Conservation (phyloP, 768 basidiomycete species). For the Terana coerulea region DNA sequence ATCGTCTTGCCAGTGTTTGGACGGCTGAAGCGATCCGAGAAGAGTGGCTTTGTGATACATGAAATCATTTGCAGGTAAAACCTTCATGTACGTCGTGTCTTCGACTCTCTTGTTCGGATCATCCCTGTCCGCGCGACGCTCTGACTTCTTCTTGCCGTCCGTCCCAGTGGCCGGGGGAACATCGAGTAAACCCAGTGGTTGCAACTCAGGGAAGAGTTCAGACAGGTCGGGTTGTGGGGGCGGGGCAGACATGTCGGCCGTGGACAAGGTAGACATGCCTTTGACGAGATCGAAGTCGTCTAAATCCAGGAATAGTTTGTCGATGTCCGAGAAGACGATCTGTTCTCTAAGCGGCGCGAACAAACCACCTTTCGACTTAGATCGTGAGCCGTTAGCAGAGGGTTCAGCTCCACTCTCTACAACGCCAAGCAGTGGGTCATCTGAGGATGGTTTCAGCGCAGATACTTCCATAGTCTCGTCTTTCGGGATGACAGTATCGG, state of each 20-base stretch:
- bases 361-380: conserved; percentile 32
- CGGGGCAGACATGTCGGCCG: conserved; percentile 25
- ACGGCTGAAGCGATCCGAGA: conserved; percentile 79
- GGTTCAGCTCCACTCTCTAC: conserved; percentile 7
- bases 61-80: conserved; percentile 72
- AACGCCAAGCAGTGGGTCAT: conserved; percentile 42
- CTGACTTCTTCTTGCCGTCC: conserved; percentile 51
- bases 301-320: conserved; percentile 51
- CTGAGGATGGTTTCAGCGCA: conserved; percentile 54
- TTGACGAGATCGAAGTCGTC: conserved; percentile 39
- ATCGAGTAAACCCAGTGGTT: conserved; percentile 54
- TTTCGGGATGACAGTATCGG: background rate
- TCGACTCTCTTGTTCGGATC: conserved; percentile 76
- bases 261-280: conserved; percentile 22
- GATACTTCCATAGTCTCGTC: conserved; percentile 14
- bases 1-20: conserved; percentile 65
- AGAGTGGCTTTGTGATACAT: conserved; percentile 83
- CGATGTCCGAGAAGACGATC: conserved; percentile 43
- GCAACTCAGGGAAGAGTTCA: conserved; percentile 83
- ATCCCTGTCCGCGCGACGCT: conserved; percentile 55
- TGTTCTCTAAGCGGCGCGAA: conserved; percentile 58
- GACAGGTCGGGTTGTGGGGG: conserved; percentile 46
- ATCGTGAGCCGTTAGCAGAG: conserved; percentile 33
- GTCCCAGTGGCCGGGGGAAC: conserved; percentile 28
- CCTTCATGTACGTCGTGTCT: conserved; percentile 70